Conservation (phyloP, 2,329 filamentous ascomycete species). For the Tolypocladium tropicale region DNA sequence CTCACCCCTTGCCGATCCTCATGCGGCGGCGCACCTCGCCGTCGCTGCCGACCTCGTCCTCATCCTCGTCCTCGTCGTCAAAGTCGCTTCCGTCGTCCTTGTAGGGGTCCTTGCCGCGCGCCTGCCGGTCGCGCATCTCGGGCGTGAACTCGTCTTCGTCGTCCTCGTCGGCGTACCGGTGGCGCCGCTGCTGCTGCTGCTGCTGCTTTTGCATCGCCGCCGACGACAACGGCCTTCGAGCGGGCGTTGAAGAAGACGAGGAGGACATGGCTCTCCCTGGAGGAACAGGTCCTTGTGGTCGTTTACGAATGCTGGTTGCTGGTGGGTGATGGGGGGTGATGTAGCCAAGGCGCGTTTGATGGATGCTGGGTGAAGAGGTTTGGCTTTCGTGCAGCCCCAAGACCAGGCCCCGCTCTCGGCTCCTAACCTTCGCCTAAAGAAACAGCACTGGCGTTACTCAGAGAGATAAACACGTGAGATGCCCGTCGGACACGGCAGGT, state of each 20-base stretch:
- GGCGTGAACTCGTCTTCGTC: slow-evolving; percentile 27
- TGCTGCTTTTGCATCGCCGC: background rate
- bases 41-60: slow-evolving; percentile 5
- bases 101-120: slow-evolving; percentile 48
- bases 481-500: background rate
- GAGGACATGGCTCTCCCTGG: background rate
- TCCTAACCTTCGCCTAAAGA: background rate
- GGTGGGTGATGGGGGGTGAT: background rate
- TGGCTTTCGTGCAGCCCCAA: background rate
- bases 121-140: slow-evolving; percentile 47
- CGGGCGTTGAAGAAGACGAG: background rate
- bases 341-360: background rate
- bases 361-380: background rate
- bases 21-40: background rate
- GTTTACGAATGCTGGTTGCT: background rate
- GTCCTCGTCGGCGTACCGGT: background rate
- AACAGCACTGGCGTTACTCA: no score
- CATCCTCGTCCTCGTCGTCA: slow-evolving; percentile 16
- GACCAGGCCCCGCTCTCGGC: background rate
- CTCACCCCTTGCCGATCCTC: background rate
- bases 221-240: background rate
- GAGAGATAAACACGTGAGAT: no score
- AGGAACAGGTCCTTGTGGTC: background rate
- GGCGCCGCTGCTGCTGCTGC: background rate
- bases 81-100: slow-evolving; percentile 12